Base-by-base conservation (phyloP, 1,284 basidiomycete species). In the Phenoliferia sp. region DNA sequence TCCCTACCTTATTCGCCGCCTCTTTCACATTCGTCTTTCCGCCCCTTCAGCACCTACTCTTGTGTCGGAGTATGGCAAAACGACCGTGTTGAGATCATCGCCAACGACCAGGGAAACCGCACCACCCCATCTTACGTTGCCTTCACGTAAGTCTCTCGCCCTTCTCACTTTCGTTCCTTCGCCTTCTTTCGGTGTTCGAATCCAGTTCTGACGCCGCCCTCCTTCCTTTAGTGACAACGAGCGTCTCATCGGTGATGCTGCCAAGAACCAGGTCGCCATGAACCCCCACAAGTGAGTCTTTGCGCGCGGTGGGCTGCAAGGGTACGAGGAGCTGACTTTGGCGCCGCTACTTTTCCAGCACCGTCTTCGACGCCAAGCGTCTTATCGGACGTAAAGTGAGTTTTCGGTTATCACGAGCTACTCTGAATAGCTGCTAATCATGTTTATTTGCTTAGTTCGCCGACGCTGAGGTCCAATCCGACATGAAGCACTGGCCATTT, bases 11-110 rank as follows among this genome's bases (percentile, higher is more conserved):
- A 19, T 6, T 52, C 48, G 9, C 48, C 48, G 7, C 19, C 17
- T 22, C 48, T 6, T 26, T 52, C 19, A 19, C 48, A 19, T 26
- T 52, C 48, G 7, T 52, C 48, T 22, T 52, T 22, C 17, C 48
- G 48, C 6, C 6, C 48, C 48, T 52, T 6, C 48, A 52, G 48
- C 32, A 82, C 81, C 64, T 78, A 78, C 77, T 78, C 77, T 33
- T 93, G 94, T 82, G 94, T 96, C 76, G 94, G 92, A 85, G 92
- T 95, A 78, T 95, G 92, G 94, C 91, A 94, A 85, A 94, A 96
- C 82, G 94, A 96, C 86, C 91, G 93, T 78, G 94, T 96, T 78
- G 94, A 95, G 84, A 96, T 97, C 85, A 96, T 96, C 80, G 92
- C 93, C 84, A 95, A 95, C 80, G 94, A 96, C 84, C 94, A 95